phyloP scores from a whole-genome alignment of 306 rosid species.

The Purshia tridentata region DNA sequence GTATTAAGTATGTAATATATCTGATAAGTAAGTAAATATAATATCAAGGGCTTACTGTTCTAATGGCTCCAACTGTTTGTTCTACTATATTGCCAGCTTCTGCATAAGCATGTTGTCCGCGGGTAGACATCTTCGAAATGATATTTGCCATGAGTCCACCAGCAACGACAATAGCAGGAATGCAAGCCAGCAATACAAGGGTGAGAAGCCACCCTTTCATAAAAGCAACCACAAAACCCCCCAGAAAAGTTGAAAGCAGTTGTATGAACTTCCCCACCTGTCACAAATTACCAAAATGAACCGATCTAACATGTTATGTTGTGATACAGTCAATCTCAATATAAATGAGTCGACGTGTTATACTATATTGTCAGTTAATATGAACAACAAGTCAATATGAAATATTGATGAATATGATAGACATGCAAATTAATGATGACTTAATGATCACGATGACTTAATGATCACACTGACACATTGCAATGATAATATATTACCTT shows the following conservation, averaged over 20 bases:
- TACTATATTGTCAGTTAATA: too few species aligned
- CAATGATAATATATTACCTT: slow-evolving; percentile 45
- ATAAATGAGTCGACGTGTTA: too few species aligned
- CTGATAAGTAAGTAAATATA: neutral
- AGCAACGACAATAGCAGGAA: slow-evolving; percentile 54
- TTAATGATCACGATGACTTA: neutral
- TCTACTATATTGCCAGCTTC: slow-evolving; percentile 86
- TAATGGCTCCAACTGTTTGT: slow-evolving; percentile 76
- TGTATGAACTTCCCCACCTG: slow-evolving; percentile 92
- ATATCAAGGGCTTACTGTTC: slow-evolving; percentile 55
- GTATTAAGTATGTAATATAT: neutral
- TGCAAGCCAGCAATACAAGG: slow-evolving; percentile 53
- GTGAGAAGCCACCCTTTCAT: slow-evolving; percentile 71
- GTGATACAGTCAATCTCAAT: too few species aligned
- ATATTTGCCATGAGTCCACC: slow-evolving; percentile 44
- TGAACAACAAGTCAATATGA: too few species aligned
- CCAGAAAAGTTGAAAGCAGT: slow-evolving; percentile 59
- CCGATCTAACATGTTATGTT: too few species aligned
- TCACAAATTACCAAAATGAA: slow-evolving; percentile 11
- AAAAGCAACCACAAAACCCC: slow-evolving; percentile 68
- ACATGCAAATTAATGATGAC: neutral
- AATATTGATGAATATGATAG: neutral
- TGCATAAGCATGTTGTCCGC: slow-evolving; percentile 80
- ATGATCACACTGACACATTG: neutral
- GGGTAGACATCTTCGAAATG: slow-evolving; percentile 63